Conservation (phyloP, 2,329 filamentous ascomycete species). For the Fusarium beomiforme region DNA sequence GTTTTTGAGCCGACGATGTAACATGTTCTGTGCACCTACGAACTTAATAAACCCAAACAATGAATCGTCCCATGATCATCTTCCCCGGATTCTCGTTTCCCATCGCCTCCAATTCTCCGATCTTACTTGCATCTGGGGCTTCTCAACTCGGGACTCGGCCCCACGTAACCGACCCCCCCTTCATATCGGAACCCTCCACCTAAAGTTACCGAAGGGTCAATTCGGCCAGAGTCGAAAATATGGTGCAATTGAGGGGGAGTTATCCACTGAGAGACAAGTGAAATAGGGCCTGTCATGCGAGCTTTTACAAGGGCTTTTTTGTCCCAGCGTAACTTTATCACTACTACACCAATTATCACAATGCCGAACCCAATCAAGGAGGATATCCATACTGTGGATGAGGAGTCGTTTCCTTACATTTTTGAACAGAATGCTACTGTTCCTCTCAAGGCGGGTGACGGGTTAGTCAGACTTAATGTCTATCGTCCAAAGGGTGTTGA, state of each 20-base stretch:
- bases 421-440: constrained; percentile 30
- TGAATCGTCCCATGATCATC: not conserved
- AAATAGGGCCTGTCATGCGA: constrained; percentile 5
- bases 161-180: constrained; percentile 10
- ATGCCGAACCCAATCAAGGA: constrained; percentile 46
- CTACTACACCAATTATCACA: not conserved
- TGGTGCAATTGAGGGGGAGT: not conserved
- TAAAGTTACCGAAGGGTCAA: not conserved
- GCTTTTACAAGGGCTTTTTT: not conserved
- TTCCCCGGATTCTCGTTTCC: not conserved
- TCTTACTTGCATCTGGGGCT: not conserved
- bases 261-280: not conserved
- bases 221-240: not conserved
- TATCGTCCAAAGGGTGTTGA: constrained; percentile 18
- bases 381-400: constrained; percentile 44
- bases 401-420: constrained; percentile 28
- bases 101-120: not conserved
- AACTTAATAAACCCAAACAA: not conserved
- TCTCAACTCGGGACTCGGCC: constrained; percentile 22
- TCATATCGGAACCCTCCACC: constrained; percentile 29
- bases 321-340: not conserved
- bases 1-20: not conserved
- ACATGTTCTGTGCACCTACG: not conserved
- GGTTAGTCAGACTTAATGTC: constrained; percentile 1
- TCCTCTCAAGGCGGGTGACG: constrained; percentile 3